Percentiles rank a stretch among this genome's conserved stretches.
phyloP scores from a whole-genome alignment of 345 rosid genomes.

The Eucalyptus pumila region DNA sequence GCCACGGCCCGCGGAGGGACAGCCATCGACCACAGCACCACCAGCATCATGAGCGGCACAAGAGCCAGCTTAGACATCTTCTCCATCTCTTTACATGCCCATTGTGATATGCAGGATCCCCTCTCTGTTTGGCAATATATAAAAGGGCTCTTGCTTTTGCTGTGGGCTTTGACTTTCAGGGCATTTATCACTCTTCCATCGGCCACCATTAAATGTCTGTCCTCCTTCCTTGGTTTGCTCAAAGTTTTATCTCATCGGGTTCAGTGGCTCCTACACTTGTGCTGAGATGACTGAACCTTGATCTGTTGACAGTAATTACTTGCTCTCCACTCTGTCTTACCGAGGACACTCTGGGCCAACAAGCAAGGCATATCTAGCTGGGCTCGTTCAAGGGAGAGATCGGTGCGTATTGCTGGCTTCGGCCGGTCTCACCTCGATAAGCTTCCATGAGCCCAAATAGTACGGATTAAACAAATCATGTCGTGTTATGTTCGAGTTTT shows the following conservation, averaged over 20 bases:
- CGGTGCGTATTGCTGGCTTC: neutral
- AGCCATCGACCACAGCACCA: neutral
- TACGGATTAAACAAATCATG: neutral
- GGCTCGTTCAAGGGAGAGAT: neutral
- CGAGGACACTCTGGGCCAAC: neutral
- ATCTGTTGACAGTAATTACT: neutral
- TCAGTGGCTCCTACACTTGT: neutral
- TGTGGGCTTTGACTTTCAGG: neutral
- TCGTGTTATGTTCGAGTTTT: neutral
- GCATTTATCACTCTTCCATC: neutral
- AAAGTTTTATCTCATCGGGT: neutral
- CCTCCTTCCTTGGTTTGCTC: slow-evolving; percentile 9
- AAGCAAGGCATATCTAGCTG: neutral
- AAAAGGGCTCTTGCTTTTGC: neutral
- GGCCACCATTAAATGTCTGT: neutral
- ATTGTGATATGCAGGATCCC: neutral
- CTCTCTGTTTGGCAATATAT: neutral
- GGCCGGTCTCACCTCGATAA: neutral
- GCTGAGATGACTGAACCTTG: neutral
- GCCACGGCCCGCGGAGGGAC: neutral
- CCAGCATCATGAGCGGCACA: neutral
- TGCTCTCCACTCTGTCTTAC: neutral
- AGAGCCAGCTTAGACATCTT: neutral
- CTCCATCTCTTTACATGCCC: neutral
- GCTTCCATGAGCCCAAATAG: neutral